Conservation (phyloP, 768 basidiomycete genomes). For the Termitomyces sp. region DNA sequence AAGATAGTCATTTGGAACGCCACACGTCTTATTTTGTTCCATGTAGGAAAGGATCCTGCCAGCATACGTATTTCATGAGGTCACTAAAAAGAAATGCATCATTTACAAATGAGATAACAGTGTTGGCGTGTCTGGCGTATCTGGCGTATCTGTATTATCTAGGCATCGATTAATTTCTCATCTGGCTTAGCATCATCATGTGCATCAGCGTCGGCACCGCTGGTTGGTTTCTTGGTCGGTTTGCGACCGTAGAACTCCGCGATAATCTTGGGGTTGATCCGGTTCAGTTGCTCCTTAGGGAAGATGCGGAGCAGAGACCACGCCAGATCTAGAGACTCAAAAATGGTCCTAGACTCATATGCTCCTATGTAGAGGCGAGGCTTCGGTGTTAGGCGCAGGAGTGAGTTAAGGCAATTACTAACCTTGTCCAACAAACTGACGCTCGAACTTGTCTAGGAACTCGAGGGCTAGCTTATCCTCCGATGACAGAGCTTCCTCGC, state of each 20-base stretch:
- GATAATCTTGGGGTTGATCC: slow-evolving; percentile 96
- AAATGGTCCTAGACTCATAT: slow-evolving; percentile 94
- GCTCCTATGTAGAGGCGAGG: slow-evolving; percentile 48
- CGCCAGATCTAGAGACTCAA: slow-evolving; percentile 95
- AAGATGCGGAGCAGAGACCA: slow-evolving; percentile 97
- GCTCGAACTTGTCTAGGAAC: slow-evolving; percentile 97
- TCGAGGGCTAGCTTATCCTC: slow-evolving; percentile 97
- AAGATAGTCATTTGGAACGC: slow-evolving; percentile 1
- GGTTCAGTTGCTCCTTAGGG: slow-evolving; percentile 98
- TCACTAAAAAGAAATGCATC: slow-evolving; percentile 5
- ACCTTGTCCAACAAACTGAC: slow-evolving; percentile 97
- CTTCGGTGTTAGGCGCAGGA: slow-evolving; percentile 10
- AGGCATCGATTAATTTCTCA: slow-evolving; percentile 65
- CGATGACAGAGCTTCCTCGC: slow-evolving; percentile 91
- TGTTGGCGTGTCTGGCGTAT: slow-evolving; percentile 4
- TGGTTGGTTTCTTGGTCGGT: slow-evolving; percentile 57
- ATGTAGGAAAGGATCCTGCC: slow-evolving; percentile 1
- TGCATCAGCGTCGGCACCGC: slow-evolving; percentile 45
- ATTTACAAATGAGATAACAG: slow-evolving; percentile 10
- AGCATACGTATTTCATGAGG: slow-evolving; percentile 1
- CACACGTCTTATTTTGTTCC: slow-evolving; percentile 3
- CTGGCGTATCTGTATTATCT: slow-evolving; percentile 28
- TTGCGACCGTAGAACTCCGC: slow-evolving; percentile 91
- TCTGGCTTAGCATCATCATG: slow-evolving; percentile 33
- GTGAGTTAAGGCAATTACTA: slow-evolving; percentile 17